Evolutionary conservation across 1,139 yeast genomes (phyloP).

Genomic region (Meyerozyma sp.): DNA sequence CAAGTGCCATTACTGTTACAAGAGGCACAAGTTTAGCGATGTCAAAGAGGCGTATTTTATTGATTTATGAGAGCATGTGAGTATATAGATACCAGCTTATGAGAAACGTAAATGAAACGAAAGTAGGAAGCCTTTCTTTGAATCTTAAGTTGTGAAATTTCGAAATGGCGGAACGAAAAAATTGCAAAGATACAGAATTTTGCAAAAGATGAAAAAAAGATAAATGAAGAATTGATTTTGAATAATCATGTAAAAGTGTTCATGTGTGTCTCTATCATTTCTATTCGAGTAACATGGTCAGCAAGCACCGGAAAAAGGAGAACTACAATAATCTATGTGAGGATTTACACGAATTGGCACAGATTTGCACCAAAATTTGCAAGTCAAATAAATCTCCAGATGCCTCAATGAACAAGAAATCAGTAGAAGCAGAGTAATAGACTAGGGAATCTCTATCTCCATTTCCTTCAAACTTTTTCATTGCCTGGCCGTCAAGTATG

Average conservation of each 20-base stretch:
- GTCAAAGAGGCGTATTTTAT: conserved; percentile 42
- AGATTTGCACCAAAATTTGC: no score
- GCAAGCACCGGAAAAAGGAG: no score
- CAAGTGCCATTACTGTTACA: conserved; percentile 47
- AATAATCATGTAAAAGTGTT: neutral
- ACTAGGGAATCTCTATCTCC: neutral
- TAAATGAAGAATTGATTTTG: neutral
- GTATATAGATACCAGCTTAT: neutral
- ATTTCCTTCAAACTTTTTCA: neutral
- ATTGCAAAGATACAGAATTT: neutral
- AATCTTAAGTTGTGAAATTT: no score
- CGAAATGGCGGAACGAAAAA: neutral
- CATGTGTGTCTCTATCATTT: no score
- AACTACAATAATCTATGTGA: no score
- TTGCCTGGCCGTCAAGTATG: neutral
- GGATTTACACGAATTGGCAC: no score
- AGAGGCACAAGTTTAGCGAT: conserved; percentile 38
- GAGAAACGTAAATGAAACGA: neutral
- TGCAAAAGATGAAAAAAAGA: neutral
- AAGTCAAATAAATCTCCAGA: no score
- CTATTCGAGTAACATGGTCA: no score
- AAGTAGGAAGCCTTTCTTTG: neutral
- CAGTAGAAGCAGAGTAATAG: no score
- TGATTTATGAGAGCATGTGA: conserved; percentile 21
- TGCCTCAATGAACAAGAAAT: no score